phyloP scores from a whole-genome alignment of 1,284 basidiomycete species.

The Tremellales sp. region DNA sequence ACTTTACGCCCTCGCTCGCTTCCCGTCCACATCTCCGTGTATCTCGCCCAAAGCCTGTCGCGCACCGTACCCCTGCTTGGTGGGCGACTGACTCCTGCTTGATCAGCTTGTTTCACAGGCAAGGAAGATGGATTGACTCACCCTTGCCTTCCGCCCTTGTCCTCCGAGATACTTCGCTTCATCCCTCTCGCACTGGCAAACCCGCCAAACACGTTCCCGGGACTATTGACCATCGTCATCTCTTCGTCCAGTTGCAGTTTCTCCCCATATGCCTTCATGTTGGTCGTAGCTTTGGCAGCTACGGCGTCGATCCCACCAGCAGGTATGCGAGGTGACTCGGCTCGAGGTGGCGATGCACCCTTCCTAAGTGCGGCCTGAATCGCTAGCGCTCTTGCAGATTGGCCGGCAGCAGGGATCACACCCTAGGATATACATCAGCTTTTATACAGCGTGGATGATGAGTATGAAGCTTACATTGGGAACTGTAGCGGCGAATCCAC shows the following conservation, averaged over 20 bases:
- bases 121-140: too few species aligned
- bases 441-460: too few species aligned
- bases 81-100: conserved; percentile 8
- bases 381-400: background rate
- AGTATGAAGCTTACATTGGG: too few species aligned
- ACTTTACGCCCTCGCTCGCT: too few species aligned
- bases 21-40: background rate
- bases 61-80: conserved; percentile 4
- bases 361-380: background rate
- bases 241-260: conserved; percentile 14
- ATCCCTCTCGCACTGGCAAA: conserved; percentile 39
- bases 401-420: too few species aligned
- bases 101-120: background rate
- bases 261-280: conserved; percentile 11
- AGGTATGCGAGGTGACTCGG: conserved; percentile 30
- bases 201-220: conserved; percentile 12
- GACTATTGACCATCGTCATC: conserved; percentile 5
- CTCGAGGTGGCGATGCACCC: conserved; percentile 1
- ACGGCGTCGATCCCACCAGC: conserved; percentile 29
- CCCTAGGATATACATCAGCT: too few species aligned
- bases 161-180: conserved; percentile 19
- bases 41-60: conserved; percentile 3
- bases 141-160: conserved; percentile 15
- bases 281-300: conserved; percentile 19
- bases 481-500: too few species aligned